Percentiles rank a stretch among this genome's conserved stretches.
Evolutionary conservation across 169 alveolate species (phyloP).

Genomic region (Plasmodium inui): DNA sequence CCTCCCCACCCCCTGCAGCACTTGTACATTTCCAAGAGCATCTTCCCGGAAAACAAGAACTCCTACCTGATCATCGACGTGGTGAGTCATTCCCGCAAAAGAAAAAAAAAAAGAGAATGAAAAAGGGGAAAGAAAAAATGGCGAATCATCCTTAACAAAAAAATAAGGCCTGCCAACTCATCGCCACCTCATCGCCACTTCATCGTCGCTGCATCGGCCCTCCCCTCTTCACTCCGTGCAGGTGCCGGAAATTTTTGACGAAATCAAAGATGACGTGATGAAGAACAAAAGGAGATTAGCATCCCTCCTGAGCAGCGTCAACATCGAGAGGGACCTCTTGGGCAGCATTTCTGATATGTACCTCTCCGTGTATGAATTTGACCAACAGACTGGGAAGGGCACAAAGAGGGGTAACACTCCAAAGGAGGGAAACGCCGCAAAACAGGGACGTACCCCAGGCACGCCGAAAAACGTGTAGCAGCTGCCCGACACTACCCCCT

Average conservation of each 20-base stretch:
- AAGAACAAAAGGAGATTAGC: slow-evolving; percentile 24
- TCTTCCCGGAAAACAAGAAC: slow-evolving; percentile 62
- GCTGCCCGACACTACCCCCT: not conserved
- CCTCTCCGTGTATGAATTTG: slow-evolving; percentile 44
- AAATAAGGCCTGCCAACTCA: not conserved
- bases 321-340: slow-evolving; percentile 32
- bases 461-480: not conserved
- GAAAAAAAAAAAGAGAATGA: not conserved
- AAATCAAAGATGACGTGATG: slow-evolving; percentile 37
- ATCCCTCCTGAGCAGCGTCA: slow-evolving; percentile 18
- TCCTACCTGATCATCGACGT: slow-evolving; percentile 60
- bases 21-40: slow-evolving; percentile 54
- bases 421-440: not conserved
- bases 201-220: not conserved
- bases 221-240: not conserved
- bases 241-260: slow-evolving; percentile 74
- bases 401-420: not conserved
- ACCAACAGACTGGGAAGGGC: slow-evolving; percentile 19
- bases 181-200: not conserved
- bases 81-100: slow-evolving; percentile 3
- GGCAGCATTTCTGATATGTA: slow-evolving; percentile 46
- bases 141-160: not conserved
- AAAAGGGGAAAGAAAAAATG: not conserved
- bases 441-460: not conserved
- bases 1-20: slow-evolving; percentile 18